Conservation (phyloP, 2,329 filamentous ascomycete species). For the Trichoderma simmonsii region DNA sequence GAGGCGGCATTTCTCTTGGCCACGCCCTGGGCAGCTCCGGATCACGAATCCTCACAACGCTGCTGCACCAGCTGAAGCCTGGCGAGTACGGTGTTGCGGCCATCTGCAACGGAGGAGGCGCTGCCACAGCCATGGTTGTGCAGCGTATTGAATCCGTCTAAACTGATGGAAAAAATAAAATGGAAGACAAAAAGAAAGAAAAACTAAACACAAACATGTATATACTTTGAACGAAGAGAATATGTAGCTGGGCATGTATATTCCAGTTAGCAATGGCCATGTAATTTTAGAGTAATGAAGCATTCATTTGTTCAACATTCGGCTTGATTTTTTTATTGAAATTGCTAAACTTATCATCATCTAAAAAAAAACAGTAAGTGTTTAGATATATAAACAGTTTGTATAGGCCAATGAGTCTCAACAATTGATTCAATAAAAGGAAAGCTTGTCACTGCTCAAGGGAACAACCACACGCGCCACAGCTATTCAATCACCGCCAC, state of each 20-base stretch:
- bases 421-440: not conserved
- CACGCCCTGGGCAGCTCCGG: slow-evolving; percentile 93
- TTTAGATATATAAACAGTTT: no score
- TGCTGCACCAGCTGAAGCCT: slow-evolving; percentile 86
- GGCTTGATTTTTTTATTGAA: not conserved
- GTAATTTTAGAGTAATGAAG: slow-evolving; percentile 11
- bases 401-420: not conserved
- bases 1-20: slow-evolving; percentile 87
- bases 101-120: slow-evolving; percentile 95
- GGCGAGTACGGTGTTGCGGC: slow-evolving; percentile 94
- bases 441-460: not conserved
- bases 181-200: not conserved
- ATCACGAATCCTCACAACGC: slow-evolving; percentile 81
- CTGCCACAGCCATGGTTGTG: slow-evolving; percentile 86
- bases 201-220: not conserved
- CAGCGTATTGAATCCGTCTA: slow-evolving; percentile 68
- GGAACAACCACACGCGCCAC: not conserved
- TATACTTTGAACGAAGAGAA: not conserved
- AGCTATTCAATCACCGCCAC: not conserved
- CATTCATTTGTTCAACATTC: not conserved
- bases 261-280: not conserved
- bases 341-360: not conserved
- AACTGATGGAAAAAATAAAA: not conserved
- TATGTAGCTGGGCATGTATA: not conserved
- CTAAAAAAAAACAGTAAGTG: not conserved